Evolutionary conservation across 495 filamentous ascomycete species (phyloP).

Genomic region (Hypoxylon cercidicola): DNA sequence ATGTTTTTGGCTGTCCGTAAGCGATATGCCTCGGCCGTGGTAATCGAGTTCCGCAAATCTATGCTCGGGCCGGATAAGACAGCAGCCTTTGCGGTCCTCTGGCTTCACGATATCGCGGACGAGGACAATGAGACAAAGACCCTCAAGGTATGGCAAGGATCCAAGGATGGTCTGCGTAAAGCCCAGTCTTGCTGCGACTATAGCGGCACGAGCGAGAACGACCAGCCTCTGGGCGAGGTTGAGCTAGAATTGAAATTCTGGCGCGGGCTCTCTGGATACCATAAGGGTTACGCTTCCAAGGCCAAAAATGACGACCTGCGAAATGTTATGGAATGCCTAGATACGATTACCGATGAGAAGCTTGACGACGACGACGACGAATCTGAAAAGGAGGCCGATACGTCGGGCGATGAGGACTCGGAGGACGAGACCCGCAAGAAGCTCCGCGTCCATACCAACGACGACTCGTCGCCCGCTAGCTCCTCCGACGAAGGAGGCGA

Average conservation of each 20-base stretch:
- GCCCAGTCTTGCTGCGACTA: constrained; percentile 53
- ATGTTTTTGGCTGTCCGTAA: constrained; percentile 67
- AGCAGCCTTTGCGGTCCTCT: constrained; percentile 70
- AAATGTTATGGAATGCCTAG: constrained; percentile 71
- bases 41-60: constrained; percentile 69
- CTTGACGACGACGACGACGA: constrained; percentile 53
- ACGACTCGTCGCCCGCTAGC: constrained; percentile 42
- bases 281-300: constrained; percentile 59
- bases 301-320: constrained; percentile 60
- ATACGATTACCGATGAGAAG: constrained; percentile 66
- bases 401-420: constrained; percentile 38
- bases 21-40: constrained; percentile 66
- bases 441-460: constrained; percentile 49
- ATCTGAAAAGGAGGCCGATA: constrained; percentile 48
- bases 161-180: constrained; percentile 57
- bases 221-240: constrained; percentile 65
- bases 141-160: constrained; percentile 67
- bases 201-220: constrained; percentile 51
- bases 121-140: constrained; percentile 65
- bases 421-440: constrained; percentile 45
- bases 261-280: constrained; percentile 67
- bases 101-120: constrained; percentile 73
- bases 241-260: constrained; percentile 65
- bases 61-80: constrained; percentile 62
- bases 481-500: constrained; percentile 37